Conservation (phyloP, 768 basidiomycete genomes). For the Sutorius australiensis region DNA sequence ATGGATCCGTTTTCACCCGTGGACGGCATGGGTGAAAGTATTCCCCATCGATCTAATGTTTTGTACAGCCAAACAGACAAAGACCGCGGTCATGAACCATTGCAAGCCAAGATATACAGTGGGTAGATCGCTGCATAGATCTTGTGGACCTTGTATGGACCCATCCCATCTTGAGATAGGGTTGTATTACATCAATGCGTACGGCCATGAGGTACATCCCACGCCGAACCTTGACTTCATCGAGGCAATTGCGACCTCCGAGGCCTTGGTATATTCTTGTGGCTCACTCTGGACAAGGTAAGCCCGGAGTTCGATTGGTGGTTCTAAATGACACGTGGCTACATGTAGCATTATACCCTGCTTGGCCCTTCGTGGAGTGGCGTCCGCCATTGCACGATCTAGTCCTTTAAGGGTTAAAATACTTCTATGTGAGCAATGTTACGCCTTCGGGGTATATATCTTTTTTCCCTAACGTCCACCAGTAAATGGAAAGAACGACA, state of each 20-base stretch:
- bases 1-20: conserved; percentile 43
- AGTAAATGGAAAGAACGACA: conserved; percentile 89
- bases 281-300: conserved; percentile 94
- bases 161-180: conserved; percentile 38
- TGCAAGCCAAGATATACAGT: conserved; percentile 64
- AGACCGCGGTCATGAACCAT: conserved; percentile 45
- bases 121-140: conserved; percentile 31
- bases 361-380: conserved; percentile 79
- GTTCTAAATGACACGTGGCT: conserved; percentile 3
- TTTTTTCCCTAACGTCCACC: conserved; percentile 5
- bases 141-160: conserved; percentile 1
- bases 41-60: conserved; percentile 53
- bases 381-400: conserved; percentile 71
- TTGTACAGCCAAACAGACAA: conserved; percentile 60
- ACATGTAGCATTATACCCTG: conserved; percentile 79
- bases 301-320: conserved; percentile 12
- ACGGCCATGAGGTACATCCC: conserved; percentile 90
- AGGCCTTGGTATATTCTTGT: conserved; percentile 85
- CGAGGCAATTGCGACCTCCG: conserved; percentile 51
- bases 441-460: background rate
- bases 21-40: conserved; percentile 51
- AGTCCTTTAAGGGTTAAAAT: conserved; percentile 71
- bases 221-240: conserved; percentile 81
- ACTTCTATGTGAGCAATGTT: conserved; percentile 61
- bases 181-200: conserved; percentile 85